Conservation (phyloP, 331 rosid genomes). For the Dryas integrifolia region DNA sequence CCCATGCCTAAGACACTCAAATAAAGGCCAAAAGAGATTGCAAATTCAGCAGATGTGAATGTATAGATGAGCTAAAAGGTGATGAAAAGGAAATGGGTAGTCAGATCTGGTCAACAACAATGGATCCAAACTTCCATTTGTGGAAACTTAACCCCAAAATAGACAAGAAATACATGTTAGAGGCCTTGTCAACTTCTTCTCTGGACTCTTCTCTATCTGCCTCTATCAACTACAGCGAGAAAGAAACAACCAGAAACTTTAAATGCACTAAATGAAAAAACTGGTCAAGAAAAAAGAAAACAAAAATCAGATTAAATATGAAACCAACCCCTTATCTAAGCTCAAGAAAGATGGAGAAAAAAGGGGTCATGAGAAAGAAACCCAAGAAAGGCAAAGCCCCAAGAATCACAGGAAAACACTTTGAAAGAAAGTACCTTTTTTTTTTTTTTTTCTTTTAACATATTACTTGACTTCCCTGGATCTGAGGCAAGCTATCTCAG, state of each 20-base stretch:
- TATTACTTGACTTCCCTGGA: conserved; percentile 61
- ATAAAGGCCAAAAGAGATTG: conserved; percentile 27
- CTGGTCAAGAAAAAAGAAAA: not conserved
- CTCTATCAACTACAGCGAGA: conserved; percentile 48
- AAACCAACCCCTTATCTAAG: conserved; percentile 48
- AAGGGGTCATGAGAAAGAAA: conserved; percentile 64
- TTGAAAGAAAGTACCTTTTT: conserved; percentile 47
- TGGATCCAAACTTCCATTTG: conserved; percentile 52
- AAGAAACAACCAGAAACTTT: conserved; percentile 45
- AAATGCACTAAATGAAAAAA: conserved; percentile 17
- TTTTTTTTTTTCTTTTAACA: conserved; percentile 26
- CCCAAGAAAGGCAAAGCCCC: conserved; percentile 54
- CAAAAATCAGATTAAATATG: conserved; percentile 33
- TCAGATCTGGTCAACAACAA: conserved; percentile 86
- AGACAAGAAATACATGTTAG: conserved; percentile 29
- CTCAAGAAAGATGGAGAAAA: conserved; percentile 53
- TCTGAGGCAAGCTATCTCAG: conserved; percentile 70
- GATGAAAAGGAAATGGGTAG: conserved; percentile 44
- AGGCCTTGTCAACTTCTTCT: conserved; percentile 42
- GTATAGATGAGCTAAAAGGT: conserved; percentile 44
- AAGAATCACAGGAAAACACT: conserved; percentile 77
- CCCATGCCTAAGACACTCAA: conserved; percentile 50
- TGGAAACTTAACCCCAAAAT: conserved; percentile 37
- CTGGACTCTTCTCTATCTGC: conserved; percentile 43
- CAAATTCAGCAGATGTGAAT: conserved; percentile 41